Percentiles rank a stretch among this genome's conserved stretches.
phyloP scores from a whole-genome alignment of 768 basidiomycete genomes.

The Naganishia vaughanmartiniae region DNA sequence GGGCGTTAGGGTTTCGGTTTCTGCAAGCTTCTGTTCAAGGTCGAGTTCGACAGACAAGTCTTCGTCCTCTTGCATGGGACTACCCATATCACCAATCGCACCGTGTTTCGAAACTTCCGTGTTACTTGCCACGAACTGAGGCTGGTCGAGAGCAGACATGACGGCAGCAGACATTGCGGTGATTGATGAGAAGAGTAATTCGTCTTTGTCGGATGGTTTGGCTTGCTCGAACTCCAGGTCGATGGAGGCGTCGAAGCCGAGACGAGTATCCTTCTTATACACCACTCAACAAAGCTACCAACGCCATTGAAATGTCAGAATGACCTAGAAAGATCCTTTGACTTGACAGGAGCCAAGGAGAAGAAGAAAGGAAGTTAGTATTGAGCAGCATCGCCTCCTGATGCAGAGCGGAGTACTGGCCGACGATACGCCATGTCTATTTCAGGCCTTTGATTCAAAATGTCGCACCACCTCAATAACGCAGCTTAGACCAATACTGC shows the following conservation, averaged over 20 bases:
- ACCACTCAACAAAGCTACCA: neutral
- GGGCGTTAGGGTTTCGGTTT: neutral
- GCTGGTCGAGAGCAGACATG: neutral
- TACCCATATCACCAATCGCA: neutral
- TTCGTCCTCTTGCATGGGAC: constrained; percentile 14
- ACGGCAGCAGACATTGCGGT: neutral
- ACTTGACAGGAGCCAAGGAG: neutral
- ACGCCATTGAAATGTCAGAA: neutral
- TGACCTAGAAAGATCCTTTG: neutral
- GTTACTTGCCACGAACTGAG: constrained; percentile 15
- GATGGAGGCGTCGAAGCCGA: neutral
- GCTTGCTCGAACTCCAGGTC: neutral
- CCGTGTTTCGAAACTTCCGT: neutral
- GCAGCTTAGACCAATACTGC: neutral
- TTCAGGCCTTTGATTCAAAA: neutral
- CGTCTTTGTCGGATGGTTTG: neutral
- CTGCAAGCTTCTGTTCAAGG: neutral
- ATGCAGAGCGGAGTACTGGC: neutral
- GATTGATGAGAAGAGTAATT: neutral
- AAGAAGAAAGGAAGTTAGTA: neutral
- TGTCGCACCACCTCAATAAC: neutral
- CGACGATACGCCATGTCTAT: neutral
- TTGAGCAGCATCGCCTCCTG: neutral
- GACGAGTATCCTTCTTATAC: neutral
- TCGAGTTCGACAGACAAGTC: neutral